Evolutionary conservation across 2,329 filamentous ascomycete species (phyloP).

Genomic region (Rugonectria rugulosa): DNA sequence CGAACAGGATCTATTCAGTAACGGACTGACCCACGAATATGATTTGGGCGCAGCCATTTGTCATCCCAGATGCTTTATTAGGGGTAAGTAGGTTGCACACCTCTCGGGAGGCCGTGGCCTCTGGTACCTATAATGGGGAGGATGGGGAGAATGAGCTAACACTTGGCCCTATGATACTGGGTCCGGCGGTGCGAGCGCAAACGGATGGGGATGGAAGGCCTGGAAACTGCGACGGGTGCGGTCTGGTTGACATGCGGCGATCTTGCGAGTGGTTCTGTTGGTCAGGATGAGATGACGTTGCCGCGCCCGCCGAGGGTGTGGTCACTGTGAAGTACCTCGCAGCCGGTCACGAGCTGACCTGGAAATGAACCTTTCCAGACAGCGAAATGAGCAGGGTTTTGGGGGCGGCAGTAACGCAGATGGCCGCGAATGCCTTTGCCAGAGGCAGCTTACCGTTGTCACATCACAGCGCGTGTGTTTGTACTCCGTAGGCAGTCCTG

Average conservation of each 20-base stretch:
- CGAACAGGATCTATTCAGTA: not conserved
- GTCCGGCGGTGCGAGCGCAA: slow-evolving; percentile 3
- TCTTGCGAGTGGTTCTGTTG: slow-evolving; percentile 22
- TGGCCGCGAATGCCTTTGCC: slow-evolving; percentile 17
- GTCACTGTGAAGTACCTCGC: too few relatives aligned
- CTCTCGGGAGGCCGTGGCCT: not conserved
- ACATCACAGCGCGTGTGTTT: slow-evolving; percentile 21
- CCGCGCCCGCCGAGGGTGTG: slow-evolving; percentile 14
- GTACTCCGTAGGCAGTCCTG: too few relatives aligned
- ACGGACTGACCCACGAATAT: not conserved
- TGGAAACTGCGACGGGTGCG: slow-evolving; percentile 16
- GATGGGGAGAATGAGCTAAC: slow-evolving; percentile 1
- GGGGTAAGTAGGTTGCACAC: too few relatives aligned
- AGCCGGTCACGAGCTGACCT: slow-evolving; percentile 25
- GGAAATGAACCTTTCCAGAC: slow-evolving; percentile 38
- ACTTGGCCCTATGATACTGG: slow-evolving; percentile 1
- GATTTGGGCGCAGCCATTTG: too few relatives aligned
- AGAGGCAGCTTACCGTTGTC: slow-evolving; percentile 30
- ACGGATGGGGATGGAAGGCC: slow-evolving; percentile 20
- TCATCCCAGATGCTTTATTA: too few relatives aligned
- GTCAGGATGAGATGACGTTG: slow-evolving; percentile 33
- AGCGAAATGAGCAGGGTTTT: slow-evolving; percentile 38
- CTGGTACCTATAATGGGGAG: not conserved
- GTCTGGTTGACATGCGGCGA: slow-evolving; percentile 17
- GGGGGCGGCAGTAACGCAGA: slow-evolving; percentile 15